These are phyloP conservation scores for Cercospora sesami DNA, from an alignment of 2,329 filamentous ascomycete genomes.

Conservation along the genomic window DNA sequence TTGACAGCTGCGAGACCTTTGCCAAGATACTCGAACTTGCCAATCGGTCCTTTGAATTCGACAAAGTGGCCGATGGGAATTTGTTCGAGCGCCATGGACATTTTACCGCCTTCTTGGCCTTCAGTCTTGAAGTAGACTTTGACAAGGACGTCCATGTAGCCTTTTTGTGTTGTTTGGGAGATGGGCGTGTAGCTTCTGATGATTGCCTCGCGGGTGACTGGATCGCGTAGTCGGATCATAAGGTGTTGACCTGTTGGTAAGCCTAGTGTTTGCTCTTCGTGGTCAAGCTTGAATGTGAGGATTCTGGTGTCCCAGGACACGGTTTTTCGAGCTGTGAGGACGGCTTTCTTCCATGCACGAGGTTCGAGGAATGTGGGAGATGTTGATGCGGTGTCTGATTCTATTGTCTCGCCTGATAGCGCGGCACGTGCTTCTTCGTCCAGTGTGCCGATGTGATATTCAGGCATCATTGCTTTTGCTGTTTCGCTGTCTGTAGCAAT, in stretches of 20 bases:
- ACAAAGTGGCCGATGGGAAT: slow-evolving; percentile 71
- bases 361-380: slow-evolving; percentile 68
- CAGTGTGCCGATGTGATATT: slow-evolving; percentile 80
- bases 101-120: slow-evolving; percentile 66
- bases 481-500: slow-evolving; percentile 75
- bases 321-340: slow-evolving; percentile 65
- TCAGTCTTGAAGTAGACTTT: slow-evolving; percentile 73
- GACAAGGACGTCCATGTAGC: slow-evolving; percentile 71
- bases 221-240: slow-evolving; percentile 77
- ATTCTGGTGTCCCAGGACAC: slow-evolving; percentile 78
- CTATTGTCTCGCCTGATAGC: slow-evolving; percentile 51
- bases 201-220: slow-evolving; percentile 67
- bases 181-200: slow-evolving; percentile 87
- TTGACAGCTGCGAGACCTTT: slow-evolving; percentile 64
- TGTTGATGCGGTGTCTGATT: slow-evolving; percentile 44
- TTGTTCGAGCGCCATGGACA: slow-evolving; percentile 76
- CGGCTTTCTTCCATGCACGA: slow-evolving; percentile 71
- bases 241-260: slow-evolving; percentile 84
- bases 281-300: slow-evolving; percentile 77
- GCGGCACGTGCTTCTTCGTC: slow-evolving; percentile 59
- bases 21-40: slow-evolving; percentile 78
- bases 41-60: slow-evolving; percentile 85
- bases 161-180: slow-evolving; percentile 62
- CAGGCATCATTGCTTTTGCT: slow-evolving; percentile 83
- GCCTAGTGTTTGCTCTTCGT: slow-evolving; percentile 68